Evolutionary conservation across 768 basidiomycete species (phyloP).

Genomic region (Coprinopsis marcescibilis): DNA sequence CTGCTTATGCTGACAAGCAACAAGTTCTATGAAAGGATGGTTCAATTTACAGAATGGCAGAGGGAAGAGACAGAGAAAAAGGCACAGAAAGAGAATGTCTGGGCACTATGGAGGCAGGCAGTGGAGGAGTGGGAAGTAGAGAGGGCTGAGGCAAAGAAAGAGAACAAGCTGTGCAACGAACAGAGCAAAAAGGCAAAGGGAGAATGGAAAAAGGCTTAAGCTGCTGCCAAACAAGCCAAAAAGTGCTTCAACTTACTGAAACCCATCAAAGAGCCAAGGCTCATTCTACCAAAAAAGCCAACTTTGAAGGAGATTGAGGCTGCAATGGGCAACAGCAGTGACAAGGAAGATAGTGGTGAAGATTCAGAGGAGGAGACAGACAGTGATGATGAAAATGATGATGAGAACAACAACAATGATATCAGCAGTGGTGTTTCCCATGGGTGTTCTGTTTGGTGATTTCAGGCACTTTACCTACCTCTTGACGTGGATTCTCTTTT

Average conservation of each 20-base stretch:
- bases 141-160: not conserved
- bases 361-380: not conserved
- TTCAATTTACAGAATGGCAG: slow-evolving; percentile 2
- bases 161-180: too few relatives aligned
- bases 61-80: not conserved
- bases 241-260: not conserved
- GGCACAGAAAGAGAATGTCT: not conserved
- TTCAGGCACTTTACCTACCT: too few relatives aligned
- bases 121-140: not conserved
- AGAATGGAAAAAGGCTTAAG: not conserved
- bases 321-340: not conserved
- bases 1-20: slow-evolving; percentile 9
- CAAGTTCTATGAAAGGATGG: slow-evolving; percentile 8
- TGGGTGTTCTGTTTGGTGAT: too few relatives aligned
- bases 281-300: not conserved
- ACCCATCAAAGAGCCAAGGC: not conserved
- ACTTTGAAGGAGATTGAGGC: not conserved
- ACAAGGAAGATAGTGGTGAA: not conserved
- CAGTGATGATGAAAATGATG: not conserved
- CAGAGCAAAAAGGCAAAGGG: too few relatives aligned
- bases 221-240: not conserved
- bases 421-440: too few relatives aligned
- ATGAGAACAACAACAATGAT: too few relatives aligned
- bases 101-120: not conserved
- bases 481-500: too few relatives aligned